phyloP scores from a whole-genome alignment of 2,329 filamentous ascomycete genomes.

The Byssoonygena ceratinophila region DNA sequence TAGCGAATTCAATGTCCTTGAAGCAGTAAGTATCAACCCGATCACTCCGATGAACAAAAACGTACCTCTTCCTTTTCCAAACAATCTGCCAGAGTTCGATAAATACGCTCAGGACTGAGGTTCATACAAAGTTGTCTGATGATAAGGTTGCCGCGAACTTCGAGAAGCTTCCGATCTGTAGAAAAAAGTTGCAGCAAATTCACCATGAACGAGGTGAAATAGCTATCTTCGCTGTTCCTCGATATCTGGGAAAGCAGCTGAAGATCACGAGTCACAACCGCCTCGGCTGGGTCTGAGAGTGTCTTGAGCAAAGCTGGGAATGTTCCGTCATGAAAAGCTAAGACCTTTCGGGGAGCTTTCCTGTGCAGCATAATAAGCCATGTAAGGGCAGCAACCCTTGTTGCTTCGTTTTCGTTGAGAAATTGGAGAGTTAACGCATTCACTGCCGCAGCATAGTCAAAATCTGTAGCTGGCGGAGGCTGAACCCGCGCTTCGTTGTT shows the following conservation, averaged over 20 bases:
- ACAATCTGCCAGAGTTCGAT: conserved; percentile 87
- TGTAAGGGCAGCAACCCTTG: conserved; percentile 79
- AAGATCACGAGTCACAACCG: conserved; percentile 88
- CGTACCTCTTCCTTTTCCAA: conserved; percentile 79
- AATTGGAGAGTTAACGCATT: conserved; percentile 88
- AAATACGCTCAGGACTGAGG: conserved; percentile 87
- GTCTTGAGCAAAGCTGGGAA: conserved; percentile 95
- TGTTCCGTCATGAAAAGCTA: conserved; percentile 93
- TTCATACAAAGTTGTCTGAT: conserved; percentile 91
- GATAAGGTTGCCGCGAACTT: conserved; percentile 89
- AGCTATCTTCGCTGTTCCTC: conserved; percentile 89
- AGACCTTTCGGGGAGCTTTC: conserved; percentile 83
- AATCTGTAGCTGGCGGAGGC: conserved; percentile 48
- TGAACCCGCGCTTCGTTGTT: conserved; percentile 32
- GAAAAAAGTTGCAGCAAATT: conserved; percentile 91
- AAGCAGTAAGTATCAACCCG: not conserved
- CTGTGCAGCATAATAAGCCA: conserved; percentile 98
- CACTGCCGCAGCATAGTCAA: conserved; percentile 94
- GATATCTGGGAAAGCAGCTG: conserved; percentile 93
- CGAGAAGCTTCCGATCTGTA: conserved; percentile 79
- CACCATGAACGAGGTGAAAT: conserved; percentile 97
- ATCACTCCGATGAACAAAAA: not conserved
- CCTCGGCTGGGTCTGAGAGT: conserved; percentile 85
- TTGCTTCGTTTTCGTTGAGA: conserved; percentile 92
- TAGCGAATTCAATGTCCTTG: conserved; percentile 86